phyloP scores from a whole-genome alignment of 2,329 filamentous ascomycete species.

The Daldinia sp. region DNA sequence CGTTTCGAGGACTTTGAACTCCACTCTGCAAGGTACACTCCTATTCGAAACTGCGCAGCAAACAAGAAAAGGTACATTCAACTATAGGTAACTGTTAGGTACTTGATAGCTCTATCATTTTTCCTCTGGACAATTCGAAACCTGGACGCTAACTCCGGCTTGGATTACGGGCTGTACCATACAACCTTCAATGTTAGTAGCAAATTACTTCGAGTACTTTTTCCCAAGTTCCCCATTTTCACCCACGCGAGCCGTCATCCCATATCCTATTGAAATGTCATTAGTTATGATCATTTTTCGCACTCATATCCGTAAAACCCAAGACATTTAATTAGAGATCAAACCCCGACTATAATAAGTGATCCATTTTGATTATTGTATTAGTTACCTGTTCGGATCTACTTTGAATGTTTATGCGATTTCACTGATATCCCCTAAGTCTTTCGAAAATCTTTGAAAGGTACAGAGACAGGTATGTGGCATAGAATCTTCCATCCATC shows the following conservation, averaged over 20 bases:
- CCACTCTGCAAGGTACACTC: slow-evolving; percentile 42
- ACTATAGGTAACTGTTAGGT: neutral
- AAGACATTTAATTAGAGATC: slow-evolving; percentile 1
- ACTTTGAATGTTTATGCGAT: neutral
- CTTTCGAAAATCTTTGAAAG: neutral
- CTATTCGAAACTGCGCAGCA: slow-evolving; percentile 27
- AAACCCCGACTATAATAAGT: neutral
- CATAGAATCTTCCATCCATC: neutral
- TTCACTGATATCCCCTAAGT: neutral
- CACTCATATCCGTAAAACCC: neutral
- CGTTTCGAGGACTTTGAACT: slow-evolving; percentile 36
- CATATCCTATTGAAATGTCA: neutral
- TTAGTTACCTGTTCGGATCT: neutral
- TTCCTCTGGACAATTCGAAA: neutral
- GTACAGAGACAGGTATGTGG: neutral
- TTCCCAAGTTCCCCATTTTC: neutral
- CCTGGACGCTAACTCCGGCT: neutral
- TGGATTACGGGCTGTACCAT: neutral
- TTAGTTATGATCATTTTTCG: neutral
- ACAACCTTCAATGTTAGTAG: neutral
- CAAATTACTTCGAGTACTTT: neutral
- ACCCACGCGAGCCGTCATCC: neutral
- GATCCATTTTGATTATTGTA: neutral
- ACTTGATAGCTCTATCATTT: slow-evolving; percentile 5
- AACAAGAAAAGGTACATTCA: slow-evolving; percentile 18